Percentiles rank a stretch among this genome's conserved stretches.
Evolutionary conservation across 768 basidiomycete species (phyloP).

Genomic region (Scleroderma citrinum): DNA sequence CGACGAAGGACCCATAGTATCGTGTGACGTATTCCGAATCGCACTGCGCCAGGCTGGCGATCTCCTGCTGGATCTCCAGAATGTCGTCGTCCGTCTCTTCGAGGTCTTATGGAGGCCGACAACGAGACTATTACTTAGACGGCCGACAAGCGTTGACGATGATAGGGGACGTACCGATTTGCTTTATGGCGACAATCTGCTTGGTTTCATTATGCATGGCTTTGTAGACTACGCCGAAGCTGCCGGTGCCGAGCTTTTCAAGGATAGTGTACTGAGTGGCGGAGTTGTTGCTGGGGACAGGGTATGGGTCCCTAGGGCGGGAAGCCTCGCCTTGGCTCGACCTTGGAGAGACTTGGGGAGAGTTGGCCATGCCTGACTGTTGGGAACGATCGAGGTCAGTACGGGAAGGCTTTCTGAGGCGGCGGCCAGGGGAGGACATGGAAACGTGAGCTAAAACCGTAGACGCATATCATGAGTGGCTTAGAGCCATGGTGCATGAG

Average conservation of each 20-base stretch:
- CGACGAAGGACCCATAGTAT: constrained; percentile 96
- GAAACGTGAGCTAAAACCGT: constrained; percentile 19
- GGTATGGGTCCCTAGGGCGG: constrained; percentile 52
- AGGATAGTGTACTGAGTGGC: constrained; percentile 87
- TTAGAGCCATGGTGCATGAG: constrained; percentile 13
- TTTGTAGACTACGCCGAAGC: constrained; percentile 97
- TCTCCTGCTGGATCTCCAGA: constrained; percentile 97
- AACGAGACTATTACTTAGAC: neutral
- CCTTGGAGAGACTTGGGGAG: constrained; percentile 45
- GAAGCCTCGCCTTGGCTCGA: constrained; percentile 33
- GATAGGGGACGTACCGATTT: constrained; percentile 68
- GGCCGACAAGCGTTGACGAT: constrained; percentile 7
- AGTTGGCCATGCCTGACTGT: constrained; percentile 39
- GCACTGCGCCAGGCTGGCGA: constrained; percentile 91
- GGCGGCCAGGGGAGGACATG: constrained; percentile 38
- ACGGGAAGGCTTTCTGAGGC: constrained; percentile 34
- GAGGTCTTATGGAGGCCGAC: constrained; percentile 54
- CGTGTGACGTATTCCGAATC: constrained; percentile 95
- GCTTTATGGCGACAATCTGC: constrained; percentile 96
- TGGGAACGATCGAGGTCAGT: constrained; percentile 31
- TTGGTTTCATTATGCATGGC: constrained; percentile 92
- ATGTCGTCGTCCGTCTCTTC: constrained; percentile 99
- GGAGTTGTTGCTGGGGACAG: constrained; percentile 72
- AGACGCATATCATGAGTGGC: constrained; percentile 2
- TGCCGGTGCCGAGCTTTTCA: constrained; percentile 96